These are phyloP conservation scores for Neophaeococcomyces mojaviensis DNA, from an alignment of 2,329 filamentous ascomycete species.

Conservation along the genomic window DNA sequence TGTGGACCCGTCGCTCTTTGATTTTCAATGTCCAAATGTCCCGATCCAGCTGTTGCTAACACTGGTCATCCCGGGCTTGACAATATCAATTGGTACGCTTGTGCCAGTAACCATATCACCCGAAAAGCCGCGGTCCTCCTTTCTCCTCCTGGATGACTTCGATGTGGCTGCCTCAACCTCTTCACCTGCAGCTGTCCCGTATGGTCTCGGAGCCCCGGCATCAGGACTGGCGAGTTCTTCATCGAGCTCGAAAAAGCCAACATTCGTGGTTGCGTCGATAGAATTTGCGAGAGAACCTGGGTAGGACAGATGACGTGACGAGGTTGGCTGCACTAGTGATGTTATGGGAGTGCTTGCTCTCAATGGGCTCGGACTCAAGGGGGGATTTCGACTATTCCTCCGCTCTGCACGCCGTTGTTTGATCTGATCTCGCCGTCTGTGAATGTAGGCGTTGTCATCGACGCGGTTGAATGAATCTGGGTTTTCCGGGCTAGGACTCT, in stretches of 20 bases:
- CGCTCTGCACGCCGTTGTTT: neutral
- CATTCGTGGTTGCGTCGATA: conserved; percentile 14
- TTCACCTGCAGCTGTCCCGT: conserved; percentile 5
- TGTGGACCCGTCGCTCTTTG: neutral
- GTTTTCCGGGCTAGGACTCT: conserved; percentile 4
- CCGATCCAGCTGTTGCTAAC: conserved; percentile 15
- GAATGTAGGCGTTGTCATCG: neutral
- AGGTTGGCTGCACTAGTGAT: neutral
- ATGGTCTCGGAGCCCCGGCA: conserved; percentile 9
- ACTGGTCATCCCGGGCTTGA: conserved; percentile 14
- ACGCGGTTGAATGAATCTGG: neutral
- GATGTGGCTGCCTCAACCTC: conserved; percentile 6
- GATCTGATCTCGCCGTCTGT: neutral
- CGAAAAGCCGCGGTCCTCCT: neutral
- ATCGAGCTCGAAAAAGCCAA: conserved; percentile 23
- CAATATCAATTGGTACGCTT: conserved; percentile 22
- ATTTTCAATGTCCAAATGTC: conserved; percentile 17
- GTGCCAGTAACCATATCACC: conserved; percentile 6
- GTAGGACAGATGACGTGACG: neutral
- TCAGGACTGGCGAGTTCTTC: conserved; percentile 20
- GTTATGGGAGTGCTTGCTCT: neutral
- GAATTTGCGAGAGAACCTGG: conserved; percentile 6
- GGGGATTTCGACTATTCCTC: neutral
- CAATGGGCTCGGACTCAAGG: neutral
- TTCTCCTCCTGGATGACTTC: neutral